These are phyloP conservation scores for Salvia rosmarinus DNA, from an alignment of 257 asterid species.

Conservation along the genomic window DNA sequence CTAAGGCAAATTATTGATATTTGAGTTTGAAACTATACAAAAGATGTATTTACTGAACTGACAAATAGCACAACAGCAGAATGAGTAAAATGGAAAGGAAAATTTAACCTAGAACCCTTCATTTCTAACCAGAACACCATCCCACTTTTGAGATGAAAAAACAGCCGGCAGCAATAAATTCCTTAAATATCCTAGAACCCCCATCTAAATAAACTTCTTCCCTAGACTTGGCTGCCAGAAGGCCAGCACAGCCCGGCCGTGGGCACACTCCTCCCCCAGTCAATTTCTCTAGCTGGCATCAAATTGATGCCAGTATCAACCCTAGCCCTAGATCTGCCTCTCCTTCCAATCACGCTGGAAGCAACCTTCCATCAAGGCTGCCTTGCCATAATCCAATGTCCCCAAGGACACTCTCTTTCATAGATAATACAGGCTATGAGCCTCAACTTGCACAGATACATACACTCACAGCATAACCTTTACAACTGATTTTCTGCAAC, in stretches of 20 bases:
- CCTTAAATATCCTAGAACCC: not conserved
- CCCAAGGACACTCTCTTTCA: not conserved
- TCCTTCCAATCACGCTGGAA: not conserved
- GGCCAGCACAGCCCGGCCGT: not conserved
- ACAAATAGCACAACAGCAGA: constrained; percentile 11
- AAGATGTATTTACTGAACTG: not conserved
- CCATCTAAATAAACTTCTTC: not conserved
- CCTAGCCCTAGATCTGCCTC: not conserved
- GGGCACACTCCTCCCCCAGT: not conserved
- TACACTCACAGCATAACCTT: not conserved
- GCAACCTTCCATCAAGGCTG: not conserved
- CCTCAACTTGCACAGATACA: not conserved
- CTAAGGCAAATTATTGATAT: constrained; percentile 1
- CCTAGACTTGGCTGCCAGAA: not conserved
- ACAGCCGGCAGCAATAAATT: not conserved
- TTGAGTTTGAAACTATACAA: constrained; percentile 14
- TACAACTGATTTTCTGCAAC: too few relatives aligned
- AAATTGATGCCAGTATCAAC: not conserved
- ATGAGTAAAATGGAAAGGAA: constrained; percentile 12
- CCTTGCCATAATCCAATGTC: not conserved
- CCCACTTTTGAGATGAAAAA: not conserved
- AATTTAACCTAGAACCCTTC: not conserved
- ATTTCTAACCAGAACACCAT: not conserved
- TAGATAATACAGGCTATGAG: not conserved
- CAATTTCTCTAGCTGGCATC: not conserved